Evolutionary conservation across 2,329 filamentous ascomycete genomes (phyloP), one percentile per base, ranked within the genome.

Genomic region (Xylaria sp.): DNA sequence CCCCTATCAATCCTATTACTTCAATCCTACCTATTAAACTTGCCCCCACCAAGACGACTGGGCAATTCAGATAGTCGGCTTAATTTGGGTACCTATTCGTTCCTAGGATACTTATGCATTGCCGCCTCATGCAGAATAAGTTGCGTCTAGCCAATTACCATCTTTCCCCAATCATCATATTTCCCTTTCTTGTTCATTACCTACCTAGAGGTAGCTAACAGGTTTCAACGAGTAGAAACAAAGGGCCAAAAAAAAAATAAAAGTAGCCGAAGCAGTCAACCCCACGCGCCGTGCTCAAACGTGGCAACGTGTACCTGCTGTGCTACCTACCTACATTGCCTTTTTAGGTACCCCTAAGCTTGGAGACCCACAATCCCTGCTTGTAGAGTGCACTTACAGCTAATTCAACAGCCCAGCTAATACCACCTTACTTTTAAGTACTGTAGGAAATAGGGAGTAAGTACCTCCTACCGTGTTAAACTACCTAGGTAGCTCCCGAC

Each of bases 301-400:
- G 62, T 66, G 41, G 66, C 66, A 62, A 62, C 66, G 51, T 62
- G 52, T 66, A 62, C 46, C 28, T 28, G 28, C 28, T 28, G 28
- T 28, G 28, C 28, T 28, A 28, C 28, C 39, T 61, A 43, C n/a
- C 28, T 43, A 41, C 12, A 23, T 23, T 43, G 20, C 39, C 33
- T 36, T 20, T 23, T 58, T 58, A 20, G 56, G 36, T 58, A 58
- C 55, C 31, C 36, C 33, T n/a, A 54, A 33, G 25, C 51, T 39
- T 56, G 54, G n/a, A 20, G 31, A 56, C 54, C 54, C 54, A 56
- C 54, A 39, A n/a, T 48, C 41, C 12, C 41, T 41, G 12, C 39
- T 10, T 41, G 3, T 31, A 7, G 31, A 3, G 31, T 7, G 7
- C 31, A 31, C 31, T 31, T 31, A 31, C 33, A 36, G 33, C 33